A percentile compares a stretch with the other conserved stretches of the same genome.
Conservation (phyloP, 164 flowering plant genomes). For the Magnolia changhungtana region DNA sequence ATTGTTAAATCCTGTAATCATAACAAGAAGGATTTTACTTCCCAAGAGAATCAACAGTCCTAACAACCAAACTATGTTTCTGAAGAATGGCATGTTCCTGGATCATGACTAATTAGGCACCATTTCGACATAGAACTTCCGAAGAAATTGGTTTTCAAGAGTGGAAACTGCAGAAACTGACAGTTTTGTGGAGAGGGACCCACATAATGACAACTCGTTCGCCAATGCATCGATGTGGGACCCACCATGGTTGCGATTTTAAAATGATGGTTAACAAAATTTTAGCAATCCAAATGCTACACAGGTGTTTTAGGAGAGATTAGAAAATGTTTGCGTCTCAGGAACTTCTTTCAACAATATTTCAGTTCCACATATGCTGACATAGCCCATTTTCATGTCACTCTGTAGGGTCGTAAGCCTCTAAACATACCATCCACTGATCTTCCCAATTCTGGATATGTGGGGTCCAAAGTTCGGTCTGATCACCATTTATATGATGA, state of each 20-base stretch:
- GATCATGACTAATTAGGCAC: neutral
- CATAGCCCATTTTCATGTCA: no score
- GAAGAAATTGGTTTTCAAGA: neutral
- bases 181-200: no score
- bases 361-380: no score
- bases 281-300: neutral
- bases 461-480: neutral
- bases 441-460: neutral
- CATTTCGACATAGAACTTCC: neutral
- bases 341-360: no score
- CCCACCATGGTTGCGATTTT: no score
- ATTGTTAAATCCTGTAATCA: slow-evolving; percentile 25
- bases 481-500: neutral
- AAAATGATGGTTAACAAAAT: neutral
- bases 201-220: neutral
- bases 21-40: slow-evolving; percentile 4
- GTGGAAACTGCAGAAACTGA: no score
- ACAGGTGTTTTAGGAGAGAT: no score
- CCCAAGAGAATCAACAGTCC: neutral
- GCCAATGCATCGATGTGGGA: neutral
- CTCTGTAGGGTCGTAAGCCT: no score
- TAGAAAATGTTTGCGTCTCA: no score
- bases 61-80: slow-evolving; percentile 1
- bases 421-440: neutral
- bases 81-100: neutral